Percentiles rank a stretch among this genome's conserved stretches.
phyloP scores from a whole-genome alignment of 306 rosid species.

The Inga oerstediana region DNA sequence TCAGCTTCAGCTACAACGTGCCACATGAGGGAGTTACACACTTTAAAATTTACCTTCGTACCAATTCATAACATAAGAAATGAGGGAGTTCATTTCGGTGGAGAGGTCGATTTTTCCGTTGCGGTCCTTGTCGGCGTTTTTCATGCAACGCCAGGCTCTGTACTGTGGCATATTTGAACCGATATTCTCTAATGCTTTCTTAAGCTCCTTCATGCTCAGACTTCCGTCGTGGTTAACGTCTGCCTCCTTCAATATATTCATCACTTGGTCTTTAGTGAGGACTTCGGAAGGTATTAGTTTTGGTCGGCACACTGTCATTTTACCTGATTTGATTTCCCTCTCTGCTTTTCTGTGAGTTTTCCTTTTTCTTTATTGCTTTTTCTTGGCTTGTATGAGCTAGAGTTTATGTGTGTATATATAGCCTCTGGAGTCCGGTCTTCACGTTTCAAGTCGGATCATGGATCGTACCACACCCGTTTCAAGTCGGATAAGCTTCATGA shows the following conservation, averaged over 20 bases:
- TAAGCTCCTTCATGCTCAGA: constrained; percentile 7
- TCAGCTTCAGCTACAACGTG: too few species aligned
- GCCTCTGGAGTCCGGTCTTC: not conserved
- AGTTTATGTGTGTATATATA: too few species aligned
- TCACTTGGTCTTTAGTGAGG: not conserved
- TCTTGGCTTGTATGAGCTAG: too few species aligned
- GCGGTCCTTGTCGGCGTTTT: not conserved
- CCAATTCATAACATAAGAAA: constrained; percentile 5
- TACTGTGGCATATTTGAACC: not conserved
- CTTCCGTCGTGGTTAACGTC: not conserved
- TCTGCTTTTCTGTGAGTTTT: too few species aligned
- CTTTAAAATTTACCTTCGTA: too few species aligned
- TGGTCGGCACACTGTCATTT: too few species aligned
- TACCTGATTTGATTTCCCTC: too few species aligned
- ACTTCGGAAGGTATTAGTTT: too few species aligned
- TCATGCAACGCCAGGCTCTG: not conserved
- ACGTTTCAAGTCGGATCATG: not conserved
- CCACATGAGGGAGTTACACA: not conserved
- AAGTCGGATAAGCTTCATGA: not conserved
- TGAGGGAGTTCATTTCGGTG: not conserved
- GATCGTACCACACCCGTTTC: not conserved
- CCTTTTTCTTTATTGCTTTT: too few species aligned
- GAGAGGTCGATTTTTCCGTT: constrained; percentile 8
- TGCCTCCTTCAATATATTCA: not conserved
- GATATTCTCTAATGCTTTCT: constrained; percentile 2